These are phyloP conservation scores for Graphiopsis chlorocephala DNA, from an alignment of 2,329 filamentous ascomycete genomes.

Conservation along the genomic window DNA sequence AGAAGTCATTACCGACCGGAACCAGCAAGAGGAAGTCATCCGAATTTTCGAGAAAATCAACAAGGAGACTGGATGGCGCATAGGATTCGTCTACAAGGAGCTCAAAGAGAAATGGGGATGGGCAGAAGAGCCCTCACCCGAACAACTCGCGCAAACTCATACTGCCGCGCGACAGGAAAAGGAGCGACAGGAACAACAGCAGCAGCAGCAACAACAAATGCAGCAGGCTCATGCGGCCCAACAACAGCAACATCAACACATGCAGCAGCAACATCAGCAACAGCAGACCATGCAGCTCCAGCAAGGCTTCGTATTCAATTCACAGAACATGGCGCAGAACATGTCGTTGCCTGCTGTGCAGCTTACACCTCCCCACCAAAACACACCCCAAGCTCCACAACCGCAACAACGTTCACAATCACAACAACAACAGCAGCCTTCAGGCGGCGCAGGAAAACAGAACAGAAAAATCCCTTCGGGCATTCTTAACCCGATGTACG, in stretches of 20 bases:
- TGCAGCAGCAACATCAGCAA: neutral
- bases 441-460: conserved; percentile 7
- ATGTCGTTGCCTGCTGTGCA: conserved; percentile 13
- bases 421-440: conserved; percentile 22
- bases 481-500: conserved; percentile 68
- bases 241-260: conserved; percentile 28
- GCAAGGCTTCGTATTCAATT: conserved; percentile 25
- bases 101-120: conserved; percentile 78
- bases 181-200: conserved; percentile 26
- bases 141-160: conserved; percentile 39
- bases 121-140: conserved; percentile 48
- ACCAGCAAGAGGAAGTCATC: conserved; percentile 79
- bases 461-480: conserved; percentile 43
- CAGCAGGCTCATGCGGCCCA: conserved; percentile 26
- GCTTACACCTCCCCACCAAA: conserved; percentile 19
- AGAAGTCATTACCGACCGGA: conserved; percentile 63
- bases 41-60: conserved; percentile 72
- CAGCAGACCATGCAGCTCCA: conserved; percentile 25
- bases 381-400: neutral
- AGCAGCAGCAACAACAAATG: conserved; percentile 22
- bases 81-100: conserved; percentile 68
- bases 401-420: conserved; percentile 16
- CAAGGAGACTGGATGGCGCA: conserved; percentile 73
- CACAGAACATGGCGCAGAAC: conserved; percentile 11
- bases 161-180: conserved; percentile 24